Base-by-base conservation (phyloP, 2,329 filamentous ascomycete species). In the Talaromyces marneffei region DNA sequence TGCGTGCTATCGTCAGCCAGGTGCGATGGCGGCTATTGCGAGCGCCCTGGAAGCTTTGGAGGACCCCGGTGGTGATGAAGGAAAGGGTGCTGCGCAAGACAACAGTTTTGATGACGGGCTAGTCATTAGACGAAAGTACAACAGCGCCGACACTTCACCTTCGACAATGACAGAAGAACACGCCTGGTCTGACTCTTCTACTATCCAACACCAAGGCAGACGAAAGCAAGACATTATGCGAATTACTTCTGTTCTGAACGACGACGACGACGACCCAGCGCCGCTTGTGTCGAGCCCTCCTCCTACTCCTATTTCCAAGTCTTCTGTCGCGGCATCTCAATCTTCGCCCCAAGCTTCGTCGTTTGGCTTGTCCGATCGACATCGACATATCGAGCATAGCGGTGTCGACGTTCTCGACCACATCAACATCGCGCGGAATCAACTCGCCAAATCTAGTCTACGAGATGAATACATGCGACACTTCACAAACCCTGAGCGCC, bases 181-280 rank as follows among this genome's bases (percentile, higher is more conserved):
- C 8, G 16, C 25, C 10, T n/a, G n/a, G n/a, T 12, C 5, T 9
- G 16, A 12, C 29, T 16, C 9, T n/a, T 20, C 48, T 52, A 6
- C n/a, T 25, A 16, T 5, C 14, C 52, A 18, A 31, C 27, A 27
- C 25, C 42, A 39, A 9, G 6, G 27, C 8, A 16, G 18, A 29
- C 1, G 20, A n/a, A 23, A 27, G 27, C 31, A 40, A 56, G 52
- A 60, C 8, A 18, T 42, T 7, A 60, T 60, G 59, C 27, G 27
- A 2, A 60, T 60, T 3, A 14, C 10, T 20, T 56, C 29, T 8
- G 40, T 60, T 6, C 59, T 60, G 33, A 60, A 60, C 18, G 27
- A 39, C 14, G 25, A 37, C 37, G 56, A 60, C 18, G 27, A 39
- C 14, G 25, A 37, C 37, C 1, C 23, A 12, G n/a, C 27, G 27